Conservation (phyloP, 208 protist genomes). For the Angomonas deanei region DNA sequence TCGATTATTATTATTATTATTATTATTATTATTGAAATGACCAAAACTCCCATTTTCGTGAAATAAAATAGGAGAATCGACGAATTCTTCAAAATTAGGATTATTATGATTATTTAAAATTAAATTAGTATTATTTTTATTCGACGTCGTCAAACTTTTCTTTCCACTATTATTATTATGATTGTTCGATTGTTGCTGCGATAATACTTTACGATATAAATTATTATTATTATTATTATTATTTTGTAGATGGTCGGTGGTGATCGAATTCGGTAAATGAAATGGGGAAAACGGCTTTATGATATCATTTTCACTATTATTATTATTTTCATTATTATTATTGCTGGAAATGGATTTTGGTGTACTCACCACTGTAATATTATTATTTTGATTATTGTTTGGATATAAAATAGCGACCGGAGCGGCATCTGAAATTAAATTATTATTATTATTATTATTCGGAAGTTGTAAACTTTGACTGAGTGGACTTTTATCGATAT, state of each 20-base stretch:
- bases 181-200: no score
- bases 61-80: neutral
- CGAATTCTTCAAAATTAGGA: neutral
- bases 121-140: neutral
- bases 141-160: no score
- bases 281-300: neutral
- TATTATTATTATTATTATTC: slow-evolving; percentile 1
- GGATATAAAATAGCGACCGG: neutral
- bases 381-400: neutral
- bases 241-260: neutral
- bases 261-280: neutral
- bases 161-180: no score
- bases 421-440: neutral
- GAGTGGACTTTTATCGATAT: neutral
- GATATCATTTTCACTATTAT: neutral
- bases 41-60: neutral
- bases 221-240: neutral
- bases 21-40: no score
- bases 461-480: neutral
- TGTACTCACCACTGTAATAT: no score
- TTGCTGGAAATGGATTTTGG: neutral
- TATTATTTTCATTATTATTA: neutral
- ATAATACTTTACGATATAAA: neutral
- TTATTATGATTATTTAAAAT: neutral
- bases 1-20: no score